These are phyloP conservation scores for Gnaphalium uliginosum DNA, from an alignment of 129 eudicot genomes.

Conservation along the genomic window DNA sequence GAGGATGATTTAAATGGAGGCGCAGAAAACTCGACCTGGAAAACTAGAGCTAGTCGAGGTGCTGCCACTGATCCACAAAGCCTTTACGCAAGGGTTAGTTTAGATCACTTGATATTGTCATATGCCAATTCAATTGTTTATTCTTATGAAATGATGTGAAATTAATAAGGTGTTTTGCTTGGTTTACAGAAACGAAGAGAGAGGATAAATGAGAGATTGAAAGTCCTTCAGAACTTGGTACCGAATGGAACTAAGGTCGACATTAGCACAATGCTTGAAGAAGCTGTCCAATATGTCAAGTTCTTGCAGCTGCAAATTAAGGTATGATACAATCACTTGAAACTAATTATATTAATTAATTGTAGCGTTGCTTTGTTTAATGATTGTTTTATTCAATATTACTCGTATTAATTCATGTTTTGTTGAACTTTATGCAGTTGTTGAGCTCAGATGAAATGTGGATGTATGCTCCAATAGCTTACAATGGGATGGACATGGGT, in stretches of 20 bases:
- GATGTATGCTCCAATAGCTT: conserved; percentile 98
- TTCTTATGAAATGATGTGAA: conserved; percentile 13
- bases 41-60: conserved; percentile 79
- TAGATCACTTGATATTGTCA: not conserved
- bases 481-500: conserved; percentile 90
- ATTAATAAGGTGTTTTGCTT: not conserved
- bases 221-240: conserved; percentile 78
- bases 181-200: conserved; percentile 88
- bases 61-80: conserved; percentile 96
- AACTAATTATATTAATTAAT: no score
- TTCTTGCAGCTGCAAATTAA: conserved; percentile 94
- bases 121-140: not conserved
- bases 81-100: conserved; percentile 88
- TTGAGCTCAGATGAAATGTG: conserved; percentile 93
- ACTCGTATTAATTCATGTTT: not conserved
- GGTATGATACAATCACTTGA: conserved; percentile 33
- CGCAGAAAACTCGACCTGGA: conserved; percentile 51
- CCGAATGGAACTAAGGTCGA: conserved; percentile 99
- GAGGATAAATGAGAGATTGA: conserved; percentile 89
- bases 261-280: conserved; percentile 99
- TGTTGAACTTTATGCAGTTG: conserved; percentile 47
- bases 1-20: conserved; percentile 61
- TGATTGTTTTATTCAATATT: not conserved
- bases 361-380: not conserved
- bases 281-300: conserved; percentile 94